A percentile compares a stretch with the other conserved stretches of the same genome.
These are phyloP conservation scores for Rubus parviflorus DNA, from an alignment of 306 rosid species.

Conservation along the genomic window DNA sequence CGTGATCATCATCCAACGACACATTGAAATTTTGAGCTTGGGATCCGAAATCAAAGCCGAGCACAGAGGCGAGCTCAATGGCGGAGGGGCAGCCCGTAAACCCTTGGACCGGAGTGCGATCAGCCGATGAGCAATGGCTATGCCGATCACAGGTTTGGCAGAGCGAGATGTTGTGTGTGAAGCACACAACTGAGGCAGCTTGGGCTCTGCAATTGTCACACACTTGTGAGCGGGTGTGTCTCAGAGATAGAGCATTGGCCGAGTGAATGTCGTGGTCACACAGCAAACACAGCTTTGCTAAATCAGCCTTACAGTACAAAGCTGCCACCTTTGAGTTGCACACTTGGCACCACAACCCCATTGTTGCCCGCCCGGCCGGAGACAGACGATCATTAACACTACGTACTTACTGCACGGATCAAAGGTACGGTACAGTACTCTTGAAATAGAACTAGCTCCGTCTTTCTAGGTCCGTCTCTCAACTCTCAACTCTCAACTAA, in stretches of 20 bases:
- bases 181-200: slow-evolving; percentile 28
- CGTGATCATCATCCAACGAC: no score
- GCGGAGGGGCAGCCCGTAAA: slow-evolving; percentile 46
- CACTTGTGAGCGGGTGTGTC: slow-evolving; percentile 45
- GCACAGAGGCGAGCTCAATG: slow-evolving; percentile 23
- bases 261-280: slow-evolving; percentile 56
- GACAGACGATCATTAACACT: no score
- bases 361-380: no score
- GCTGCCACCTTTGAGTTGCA: slow-evolving; percentile 40
- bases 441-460: no score
- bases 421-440: no score
- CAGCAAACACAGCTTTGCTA: slow-evolving; percentile 40
- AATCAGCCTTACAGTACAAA: slow-evolving; percentile 42
- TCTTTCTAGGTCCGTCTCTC: no score
- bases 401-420: no score
- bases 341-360: slow-evolving; percentile 29
- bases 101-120: slow-evolving; percentile 19
- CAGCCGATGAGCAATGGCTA: slow-evolving; percentile 11
- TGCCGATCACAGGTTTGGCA: slow-evolving; percentile 41
- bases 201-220: slow-evolving; percentile 35
- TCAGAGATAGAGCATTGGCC: slow-evolving; percentile 51
- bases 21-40: no score
- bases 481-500: no score
- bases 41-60: slow-evolving; percentile 16
- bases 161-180: slow-evolving; percentile 31